Conservation (phyloP, 2,329 filamentous ascomycete species). For the Curvularia eragrostidis region DNA sequence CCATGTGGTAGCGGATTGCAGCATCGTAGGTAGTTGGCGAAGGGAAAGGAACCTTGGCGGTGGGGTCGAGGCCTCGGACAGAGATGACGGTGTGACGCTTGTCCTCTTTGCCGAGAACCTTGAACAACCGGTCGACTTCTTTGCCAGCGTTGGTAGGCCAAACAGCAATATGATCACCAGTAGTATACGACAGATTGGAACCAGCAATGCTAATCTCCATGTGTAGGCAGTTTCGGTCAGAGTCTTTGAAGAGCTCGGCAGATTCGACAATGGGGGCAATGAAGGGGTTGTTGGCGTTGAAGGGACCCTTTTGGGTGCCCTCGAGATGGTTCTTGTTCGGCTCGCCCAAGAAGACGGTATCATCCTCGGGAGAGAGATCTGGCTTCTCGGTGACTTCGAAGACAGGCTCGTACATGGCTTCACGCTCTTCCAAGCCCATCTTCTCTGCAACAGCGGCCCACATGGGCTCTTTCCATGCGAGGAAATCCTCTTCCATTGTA, state of each 20-base stretch:
- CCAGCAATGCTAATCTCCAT: slow-evolving; percentile 91
- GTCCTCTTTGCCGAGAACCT: slow-evolving; percentile 74
- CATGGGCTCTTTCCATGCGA: slow-evolving; percentile 99
- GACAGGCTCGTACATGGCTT: slow-evolving; percentile 92
- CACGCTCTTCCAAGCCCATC: slow-evolving; percentile 91
- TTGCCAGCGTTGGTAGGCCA: slow-evolving; percentile 96
- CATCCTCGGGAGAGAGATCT: slow-evolving; percentile 73
- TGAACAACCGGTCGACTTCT: slow-evolving; percentile 89
- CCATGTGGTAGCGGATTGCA: slow-evolving; percentile 92
- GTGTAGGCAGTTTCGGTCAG: slow-evolving; percentile 93
- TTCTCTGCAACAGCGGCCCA: slow-evolving; percentile 83
- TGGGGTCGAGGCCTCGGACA: slow-evolving; percentile 91
- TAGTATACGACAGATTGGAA: slow-evolving; percentile 91
- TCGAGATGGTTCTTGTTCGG: slow-evolving; percentile 96
- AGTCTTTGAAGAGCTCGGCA: slow-evolving; percentile 85
- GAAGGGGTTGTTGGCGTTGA: slow-evolving; percentile 95
- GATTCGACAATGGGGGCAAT: slow-evolving; percentile 93
- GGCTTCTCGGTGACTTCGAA: slow-evolving; percentile 82
- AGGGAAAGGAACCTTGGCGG: slow-evolving; percentile 96
- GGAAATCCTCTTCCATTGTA: slow-evolving; percentile 99
- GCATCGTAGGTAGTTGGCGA: slow-evolving; percentile 96
- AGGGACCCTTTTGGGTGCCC: slow-evolving; percentile 81
- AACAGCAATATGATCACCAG: slow-evolving; percentile 94
- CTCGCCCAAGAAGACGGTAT: slow-evolving; percentile 91
- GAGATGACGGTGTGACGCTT: slow-evolving; percentile 84